Percentiles rank a stretch among this genome's conserved stretches.
phyloP scores from a whole-genome alignment of 306 rosid genomes.

The Fragaria ananassa region DNA sequence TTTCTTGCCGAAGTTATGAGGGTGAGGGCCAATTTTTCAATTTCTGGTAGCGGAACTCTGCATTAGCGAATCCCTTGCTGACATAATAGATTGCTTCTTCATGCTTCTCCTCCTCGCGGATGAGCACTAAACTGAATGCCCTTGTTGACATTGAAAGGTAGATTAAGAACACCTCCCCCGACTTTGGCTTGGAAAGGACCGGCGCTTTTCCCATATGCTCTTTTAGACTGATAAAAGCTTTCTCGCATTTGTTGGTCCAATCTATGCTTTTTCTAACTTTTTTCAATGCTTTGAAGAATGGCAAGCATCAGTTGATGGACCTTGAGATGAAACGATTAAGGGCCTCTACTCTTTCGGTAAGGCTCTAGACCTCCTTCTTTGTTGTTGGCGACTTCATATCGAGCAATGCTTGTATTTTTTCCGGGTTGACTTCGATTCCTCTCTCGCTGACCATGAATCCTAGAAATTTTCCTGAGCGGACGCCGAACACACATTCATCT shows the following conservation, averaged over 20 bases:
- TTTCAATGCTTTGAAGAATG: background rate
- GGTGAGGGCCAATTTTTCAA: background rate
- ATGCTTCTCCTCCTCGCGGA: background rate
- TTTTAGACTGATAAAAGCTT: background rate
- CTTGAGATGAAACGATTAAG: background rate
- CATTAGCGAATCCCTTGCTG: background rate
- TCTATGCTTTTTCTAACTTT: background rate
- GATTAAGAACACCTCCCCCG: background rate
- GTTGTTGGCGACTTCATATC: background rate
- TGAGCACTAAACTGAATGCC: background rate
- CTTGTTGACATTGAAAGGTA: background rate
- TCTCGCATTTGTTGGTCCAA: background rate
- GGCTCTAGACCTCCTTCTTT: background rate
- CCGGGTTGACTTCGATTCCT: background rate
- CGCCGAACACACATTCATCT: no score
- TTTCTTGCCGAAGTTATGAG: background rate
- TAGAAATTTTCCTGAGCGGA: background rate
- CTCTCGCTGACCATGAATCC: background rate
- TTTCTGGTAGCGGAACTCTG: no score
- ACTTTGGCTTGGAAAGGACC: background rate
- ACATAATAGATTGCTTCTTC: background rate
- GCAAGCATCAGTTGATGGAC: background rate
- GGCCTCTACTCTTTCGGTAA: background rate
- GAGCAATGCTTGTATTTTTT: background rate
- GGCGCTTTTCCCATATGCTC: background rate